These are phyloP conservation scores for Alternaria dauci DNA, from an alignment of 2,329 filamentous ascomycete genomes.

Conservation along the genomic window DNA sequence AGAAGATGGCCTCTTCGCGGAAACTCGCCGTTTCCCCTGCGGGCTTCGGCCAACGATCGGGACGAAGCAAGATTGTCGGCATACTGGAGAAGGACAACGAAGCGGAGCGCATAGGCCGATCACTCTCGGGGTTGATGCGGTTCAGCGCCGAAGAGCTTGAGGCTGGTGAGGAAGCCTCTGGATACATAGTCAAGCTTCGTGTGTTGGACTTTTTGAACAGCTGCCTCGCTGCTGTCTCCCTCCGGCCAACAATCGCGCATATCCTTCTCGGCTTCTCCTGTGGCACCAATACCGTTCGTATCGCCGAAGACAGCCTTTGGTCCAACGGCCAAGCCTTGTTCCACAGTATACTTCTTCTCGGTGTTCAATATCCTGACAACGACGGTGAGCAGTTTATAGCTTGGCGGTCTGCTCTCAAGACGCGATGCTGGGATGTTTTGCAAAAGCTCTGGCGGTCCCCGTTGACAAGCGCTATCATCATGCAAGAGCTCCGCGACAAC, in stretches of 20 bases:
- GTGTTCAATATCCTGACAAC: constrained; percentile 72
- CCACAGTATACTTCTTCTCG: constrained; percentile 78
- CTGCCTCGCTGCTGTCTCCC: constrained; percentile 77
- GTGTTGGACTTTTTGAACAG: constrained; percentile 86
- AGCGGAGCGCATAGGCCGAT: constrained; percentile 78
- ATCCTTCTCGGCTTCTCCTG: constrained; percentile 88
- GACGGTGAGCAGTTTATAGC: constrained; percentile 56
- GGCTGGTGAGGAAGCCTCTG: constrained; percentile 71
- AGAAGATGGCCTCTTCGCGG: constrained; percentile 84
- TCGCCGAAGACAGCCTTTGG: constrained; percentile 75
- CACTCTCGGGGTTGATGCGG: constrained; percentile 74
- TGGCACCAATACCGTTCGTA: constrained; percentile 71
- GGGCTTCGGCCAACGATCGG: constrained; percentile 67
- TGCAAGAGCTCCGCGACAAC: constrained; percentile 80
- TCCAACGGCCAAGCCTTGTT: constrained; percentile 78
- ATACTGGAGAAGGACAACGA: constrained; percentile 85
- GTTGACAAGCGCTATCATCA: constrained; percentile 76
- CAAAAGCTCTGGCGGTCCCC: constrained; percentile 84
- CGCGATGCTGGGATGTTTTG: constrained; percentile 66
- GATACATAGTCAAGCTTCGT: constrained; percentile 82
- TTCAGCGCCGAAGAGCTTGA: constrained; percentile 74
- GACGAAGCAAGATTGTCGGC: constrained; percentile 85
- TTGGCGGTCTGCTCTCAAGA: constrained; percentile 56
- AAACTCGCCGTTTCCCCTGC: constrained; percentile 78
- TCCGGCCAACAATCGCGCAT: constrained; percentile 87